Evolutionary conservation across 495 filamentous ascomycete species (phyloP), one percentile per base, ranked within the genome.

Genomic region (Hypoxylon crocopeplum): DNA sequence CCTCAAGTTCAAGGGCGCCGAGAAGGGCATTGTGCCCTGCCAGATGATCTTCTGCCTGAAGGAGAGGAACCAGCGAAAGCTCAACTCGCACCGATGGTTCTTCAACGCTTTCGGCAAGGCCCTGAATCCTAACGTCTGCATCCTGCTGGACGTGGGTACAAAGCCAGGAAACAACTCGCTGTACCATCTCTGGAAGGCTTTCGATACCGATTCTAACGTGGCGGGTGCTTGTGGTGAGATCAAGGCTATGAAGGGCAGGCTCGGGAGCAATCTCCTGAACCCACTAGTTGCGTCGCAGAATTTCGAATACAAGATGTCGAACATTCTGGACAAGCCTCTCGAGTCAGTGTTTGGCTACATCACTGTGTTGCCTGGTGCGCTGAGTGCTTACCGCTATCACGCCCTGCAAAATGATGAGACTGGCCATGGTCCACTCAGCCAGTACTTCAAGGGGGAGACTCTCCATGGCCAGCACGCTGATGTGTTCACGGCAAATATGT

Each of bases 271-370:
- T 16, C 82, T 99, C 16, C 77, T 99, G 33, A 98, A 98, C 69
- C 95, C 95, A 0, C 82, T 99, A 2, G 92, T 99, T 6, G 95
- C 95, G 0, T 93, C 90, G 38, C 95, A 99, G 72, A 98, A 99
- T 67, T 99, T 98, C 64, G 95, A 99, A 73, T 99, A 99, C 80
- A 99, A 99, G 77, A 97, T 98, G 93, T 96, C 91, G 5, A 99
- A 98, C 58, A 99, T 99, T 67, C 79, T 99, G 20, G 95, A 99
- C 69, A 98, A 98, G 73, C 95, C 95, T 3, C 77, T 99, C 17
- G 95, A 99, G 73, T 93, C 88, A 1, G 95, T 97, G 1, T 98
- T 99, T 67, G 95, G 95, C 2, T 98, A 98, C 66, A 98, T 98
- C 60, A 97, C 95, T 16, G 95, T 98, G 68, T 74, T 98, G 42